Evolutionary conservation across 148 eudicot genomes (phyloP).

Genomic region (Rhododendron kiyosumense): DNA sequence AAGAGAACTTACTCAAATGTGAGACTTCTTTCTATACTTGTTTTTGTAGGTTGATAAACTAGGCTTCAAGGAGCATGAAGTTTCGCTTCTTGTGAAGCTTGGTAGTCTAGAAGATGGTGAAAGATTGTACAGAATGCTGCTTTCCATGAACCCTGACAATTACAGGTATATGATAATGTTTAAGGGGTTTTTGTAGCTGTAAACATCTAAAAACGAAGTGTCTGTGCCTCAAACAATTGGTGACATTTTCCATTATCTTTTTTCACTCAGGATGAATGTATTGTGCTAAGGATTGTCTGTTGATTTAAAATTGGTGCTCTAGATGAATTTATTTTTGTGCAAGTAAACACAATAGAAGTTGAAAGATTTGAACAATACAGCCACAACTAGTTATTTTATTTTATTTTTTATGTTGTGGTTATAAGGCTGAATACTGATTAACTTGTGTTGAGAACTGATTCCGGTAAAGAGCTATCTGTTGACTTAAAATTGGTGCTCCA

Average conservation of each 20-base stretch:
- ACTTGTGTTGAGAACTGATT: background rate
- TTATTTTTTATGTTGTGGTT: background rate
- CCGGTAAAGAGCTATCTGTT: background rate
- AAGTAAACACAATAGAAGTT: background rate
- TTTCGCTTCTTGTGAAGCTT: constrained; percentile 83
- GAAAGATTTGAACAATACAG: background rate
- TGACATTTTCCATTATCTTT: background rate
- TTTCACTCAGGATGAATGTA: background rate
- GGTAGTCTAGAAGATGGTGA: constrained; percentile 69
- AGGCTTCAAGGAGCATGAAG: constrained; percentile 81
- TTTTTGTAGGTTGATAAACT: constrained; percentile 73
- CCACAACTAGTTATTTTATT: background rate
- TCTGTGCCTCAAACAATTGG: background rate
- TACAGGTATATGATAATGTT: constrained; percentile 51
- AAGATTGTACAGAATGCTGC: constrained; percentile 57
- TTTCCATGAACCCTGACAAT: constrained; percentile 95
- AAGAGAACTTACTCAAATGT: background rate
- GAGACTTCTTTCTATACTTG: constrained; percentile 10
- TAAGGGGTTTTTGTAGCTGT: background rate
- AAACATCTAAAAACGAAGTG: background rate
- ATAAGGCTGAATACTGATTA: background rate
- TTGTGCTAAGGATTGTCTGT: background rate
- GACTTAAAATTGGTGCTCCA: background rate
- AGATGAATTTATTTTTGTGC: background rate
- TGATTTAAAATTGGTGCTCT: background rate